A percentile compares a stretch with the other conserved stretches of the same genome.
phyloP scores from a whole-genome alignment of 768 basidiomycete genomes.

The Daedalea quercina region DNA sequence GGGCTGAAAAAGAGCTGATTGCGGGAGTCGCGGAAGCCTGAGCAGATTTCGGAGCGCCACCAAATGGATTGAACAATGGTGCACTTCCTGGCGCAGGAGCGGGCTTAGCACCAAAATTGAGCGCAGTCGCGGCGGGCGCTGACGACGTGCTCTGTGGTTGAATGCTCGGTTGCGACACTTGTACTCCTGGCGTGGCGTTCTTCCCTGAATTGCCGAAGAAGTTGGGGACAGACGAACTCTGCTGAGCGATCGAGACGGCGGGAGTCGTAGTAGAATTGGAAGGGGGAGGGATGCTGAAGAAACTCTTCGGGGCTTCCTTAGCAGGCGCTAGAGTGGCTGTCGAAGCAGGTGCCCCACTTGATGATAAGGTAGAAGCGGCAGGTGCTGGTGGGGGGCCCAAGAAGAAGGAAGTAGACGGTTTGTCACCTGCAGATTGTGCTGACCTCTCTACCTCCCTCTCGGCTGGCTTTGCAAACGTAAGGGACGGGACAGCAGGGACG shows the following conservation, averaged over 20 bases:
- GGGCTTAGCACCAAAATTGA: constrained; percentile 5
- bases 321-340: background rate
- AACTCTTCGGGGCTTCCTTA: constrained; percentile 1
- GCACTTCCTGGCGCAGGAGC: background rate
- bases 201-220: constrained; percentile 16
- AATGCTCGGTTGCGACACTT: background rate
- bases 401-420: background rate
- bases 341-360: background rate
- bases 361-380: background rate
- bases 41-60: constrained; percentile 2
- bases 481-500: background rate
- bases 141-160: background rate
- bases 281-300: constrained; percentile 3
- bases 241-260: background rate
- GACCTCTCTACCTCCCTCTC: background rate
- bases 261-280: background rate
- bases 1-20: constrained; percentile 1
- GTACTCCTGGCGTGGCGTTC: background rate
- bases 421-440: background rate
- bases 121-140: background rate
- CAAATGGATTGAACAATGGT: background rate
- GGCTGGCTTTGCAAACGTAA: constrained; percentile 2
- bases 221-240: constrained; percentile 20
- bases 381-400: background rate
- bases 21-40: constrained; percentile 1